A percentile compares a stretch with the other conserved stretches of the same genome.
phyloP scores from a whole-genome alignment of 148 eudicot species.

The Persicaria tinctoria region DNA sequence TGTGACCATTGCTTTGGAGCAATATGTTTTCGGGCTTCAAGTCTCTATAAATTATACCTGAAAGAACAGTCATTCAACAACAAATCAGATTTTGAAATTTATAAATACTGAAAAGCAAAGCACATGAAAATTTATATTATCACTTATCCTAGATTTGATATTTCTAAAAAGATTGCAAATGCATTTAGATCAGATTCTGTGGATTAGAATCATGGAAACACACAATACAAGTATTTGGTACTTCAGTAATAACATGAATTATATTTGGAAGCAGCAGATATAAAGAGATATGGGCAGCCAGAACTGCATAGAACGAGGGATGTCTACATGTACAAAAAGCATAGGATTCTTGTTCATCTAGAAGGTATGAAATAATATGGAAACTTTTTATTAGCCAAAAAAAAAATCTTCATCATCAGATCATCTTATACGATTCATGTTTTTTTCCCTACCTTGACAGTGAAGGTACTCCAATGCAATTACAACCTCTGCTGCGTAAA shows the following conservation, averaged over 20 bases:
- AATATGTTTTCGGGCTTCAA: conserved; percentile 95
- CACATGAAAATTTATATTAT: neutral
- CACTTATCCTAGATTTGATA: neutral
- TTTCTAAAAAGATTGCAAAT: neutral
- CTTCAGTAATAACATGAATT: neutral
- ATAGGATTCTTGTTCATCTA: neutral
- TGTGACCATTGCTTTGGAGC: conserved; percentile 73
- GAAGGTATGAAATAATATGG: neutral
- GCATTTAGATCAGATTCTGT: neutral
- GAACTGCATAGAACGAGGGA: neutral
- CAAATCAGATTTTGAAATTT: neutral
- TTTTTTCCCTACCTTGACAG: conserved; percentile 70
- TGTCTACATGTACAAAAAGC: neutral
- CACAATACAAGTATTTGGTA: neutral
- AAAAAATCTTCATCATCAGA: neutral
- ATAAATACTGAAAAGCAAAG: neutral
- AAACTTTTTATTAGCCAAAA: neutral
- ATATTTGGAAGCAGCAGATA: neutral
- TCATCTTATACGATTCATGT: neutral
- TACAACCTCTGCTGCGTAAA: conserved; percentile 88
- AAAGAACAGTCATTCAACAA: neutral
- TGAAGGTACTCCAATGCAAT: conserved; percentile 96
- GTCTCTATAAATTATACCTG: conserved; percentile 93
- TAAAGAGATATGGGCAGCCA: neutral
- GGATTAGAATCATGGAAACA: neutral